These are phyloP conservation scores for Kockiozyma suomiensis DNA, from an alignment of 805 yeast species.

Conservation along the genomic window DNA sequence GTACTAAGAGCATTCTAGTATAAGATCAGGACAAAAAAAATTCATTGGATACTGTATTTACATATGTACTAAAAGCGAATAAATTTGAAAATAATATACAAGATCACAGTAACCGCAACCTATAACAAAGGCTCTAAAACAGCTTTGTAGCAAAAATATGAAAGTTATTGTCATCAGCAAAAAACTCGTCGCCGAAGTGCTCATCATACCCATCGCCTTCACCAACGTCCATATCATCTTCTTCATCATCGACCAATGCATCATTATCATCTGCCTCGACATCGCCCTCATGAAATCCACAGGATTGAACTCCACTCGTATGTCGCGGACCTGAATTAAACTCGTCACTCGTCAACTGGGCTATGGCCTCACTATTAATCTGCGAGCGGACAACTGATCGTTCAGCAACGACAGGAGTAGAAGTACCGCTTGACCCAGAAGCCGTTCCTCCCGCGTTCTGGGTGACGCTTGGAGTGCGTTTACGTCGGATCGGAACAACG, in stretches of 20 bases:
- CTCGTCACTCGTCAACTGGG: neutral
- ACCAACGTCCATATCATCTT: slow-evolving; percentile 12
- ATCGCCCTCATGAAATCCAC: neutral
- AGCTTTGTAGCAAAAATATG: slow-evolving; percentile 19
- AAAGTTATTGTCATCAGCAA: slow-evolving; percentile 29
- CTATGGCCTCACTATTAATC: neutral
- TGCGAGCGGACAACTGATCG: neutral
- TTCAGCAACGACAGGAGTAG: neutral
- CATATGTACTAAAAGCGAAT: neutral
- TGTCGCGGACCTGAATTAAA: slow-evolving; percentile 1
- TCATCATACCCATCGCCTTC: slow-evolving; percentile 14
- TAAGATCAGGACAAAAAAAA: too few species aligned
- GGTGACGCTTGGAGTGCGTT: too few species aligned
- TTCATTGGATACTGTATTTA: too few species aligned
- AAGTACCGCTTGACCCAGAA: neutral
- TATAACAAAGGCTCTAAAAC: slow-evolving; percentile 13
- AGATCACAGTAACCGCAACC: too few species aligned
- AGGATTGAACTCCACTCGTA: neutral
- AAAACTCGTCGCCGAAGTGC: slow-evolving; percentile 24
- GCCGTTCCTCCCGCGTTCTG: too few species aligned
- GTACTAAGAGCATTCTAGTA: too few species aligned
- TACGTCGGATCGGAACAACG: slow-evolving; percentile 20
- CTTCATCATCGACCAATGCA: neutral
- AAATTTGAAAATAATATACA: neutral
- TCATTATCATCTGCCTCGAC: neutral